These are phyloP conservation scores for Xerocomus nothofagi DNA, from an alignment of 1,284 basidiomycete species.

Conservation along the genomic window DNA sequence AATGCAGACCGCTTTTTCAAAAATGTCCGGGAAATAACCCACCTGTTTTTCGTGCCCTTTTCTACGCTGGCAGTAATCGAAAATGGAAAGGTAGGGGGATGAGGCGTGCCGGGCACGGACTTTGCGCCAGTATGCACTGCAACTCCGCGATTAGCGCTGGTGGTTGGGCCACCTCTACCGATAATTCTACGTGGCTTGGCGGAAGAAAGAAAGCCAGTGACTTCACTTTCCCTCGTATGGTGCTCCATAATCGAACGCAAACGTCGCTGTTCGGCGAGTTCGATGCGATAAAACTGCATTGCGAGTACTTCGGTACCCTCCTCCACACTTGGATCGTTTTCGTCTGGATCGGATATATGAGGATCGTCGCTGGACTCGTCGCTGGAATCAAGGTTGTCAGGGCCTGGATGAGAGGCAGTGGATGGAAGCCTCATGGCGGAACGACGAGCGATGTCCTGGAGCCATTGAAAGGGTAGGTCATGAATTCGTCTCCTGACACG, in stretches of 20 bases:
- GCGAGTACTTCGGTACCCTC: conserved; percentile 80
- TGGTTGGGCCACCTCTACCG: background rate
- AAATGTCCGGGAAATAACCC: conserved; percentile 38
- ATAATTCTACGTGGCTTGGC: conserved; percentile 9
- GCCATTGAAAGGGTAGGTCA: conserved; percentile 82
- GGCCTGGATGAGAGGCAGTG: conserved; percentile 73
- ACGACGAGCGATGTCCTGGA: conserved; percentile 68
- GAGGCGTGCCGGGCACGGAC: conserved; percentile 28
- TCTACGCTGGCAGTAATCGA: conserved; percentile 96
- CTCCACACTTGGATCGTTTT: conserved; percentile 45
- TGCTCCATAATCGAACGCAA: conserved; percentile 92
- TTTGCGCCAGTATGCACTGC: conserved; percentile 18
- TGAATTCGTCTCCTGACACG: conserved; percentile 60
- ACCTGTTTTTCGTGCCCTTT: conserved; percentile 93
- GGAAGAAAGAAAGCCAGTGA: conserved; percentile 1
- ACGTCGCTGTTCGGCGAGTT: conserved; percentile 86
- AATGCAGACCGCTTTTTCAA: background rate
- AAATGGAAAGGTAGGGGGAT: conserved; percentile 62
- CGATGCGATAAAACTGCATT: conserved; percentile 88
- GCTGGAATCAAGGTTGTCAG: conserved; percentile 53
- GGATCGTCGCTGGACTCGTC: conserved; percentile 37
- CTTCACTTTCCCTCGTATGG: conserved; percentile 61
- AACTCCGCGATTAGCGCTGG: conserved; percentile 4
- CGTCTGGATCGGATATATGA: conserved; percentile 37
- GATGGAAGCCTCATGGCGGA: conserved; percentile 34